Evolutionary conservation across 495 filamentous ascomycete genomes (phyloP), one percentile per base, ranked within the genome.

Genomic region (Penicillium nucicola): DNA sequence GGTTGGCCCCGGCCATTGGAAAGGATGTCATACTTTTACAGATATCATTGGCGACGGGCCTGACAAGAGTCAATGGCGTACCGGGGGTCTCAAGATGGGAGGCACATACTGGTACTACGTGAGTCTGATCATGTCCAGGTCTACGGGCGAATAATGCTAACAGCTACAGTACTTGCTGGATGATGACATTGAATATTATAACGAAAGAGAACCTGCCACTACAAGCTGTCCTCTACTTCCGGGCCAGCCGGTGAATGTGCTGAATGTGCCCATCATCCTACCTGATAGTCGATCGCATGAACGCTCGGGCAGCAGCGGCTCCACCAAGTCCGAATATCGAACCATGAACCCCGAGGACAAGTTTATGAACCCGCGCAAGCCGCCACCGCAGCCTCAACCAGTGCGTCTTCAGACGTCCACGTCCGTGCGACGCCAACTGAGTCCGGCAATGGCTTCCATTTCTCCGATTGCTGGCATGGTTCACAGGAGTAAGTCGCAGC

Each of bases 91-190:
- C 48, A 93, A 87, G 67, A 93, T 93, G 88, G 91, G 90, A 22
- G 83, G 84, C n/a, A 90, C 83, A 8, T 96, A 96, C 69, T 95
- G 91, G 80, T 96, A 95, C 73, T 95, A 91, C 71, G 90, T 93
- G 69, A 70, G 89, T 64, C 36, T 11, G 23, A 42, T 7, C 28
- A 19, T n/a, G 28, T 39, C n/a, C 28, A 19, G 12, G 28, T 39
- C n/a, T 45, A n/a, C 13, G 20, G 2, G 23, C 15, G 30, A 11
- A 28, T 20, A 14, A 34, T 61, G 34, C 66, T 51, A 7, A 44
- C 47, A 40, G 51, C 30, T 45, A 47, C 56, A 95, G 88, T 96
- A 95, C 62, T 77, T 87, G 57, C 60, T 95, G 33, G 84, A 95
- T 66, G 83, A 84, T 44, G 81, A 86, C 34, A 70, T 82, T 37